These are phyloP conservation scores for Asclepias syriaca DNA, from an alignment of 257 asterid genomes.

Conservation along the genomic window DNA sequence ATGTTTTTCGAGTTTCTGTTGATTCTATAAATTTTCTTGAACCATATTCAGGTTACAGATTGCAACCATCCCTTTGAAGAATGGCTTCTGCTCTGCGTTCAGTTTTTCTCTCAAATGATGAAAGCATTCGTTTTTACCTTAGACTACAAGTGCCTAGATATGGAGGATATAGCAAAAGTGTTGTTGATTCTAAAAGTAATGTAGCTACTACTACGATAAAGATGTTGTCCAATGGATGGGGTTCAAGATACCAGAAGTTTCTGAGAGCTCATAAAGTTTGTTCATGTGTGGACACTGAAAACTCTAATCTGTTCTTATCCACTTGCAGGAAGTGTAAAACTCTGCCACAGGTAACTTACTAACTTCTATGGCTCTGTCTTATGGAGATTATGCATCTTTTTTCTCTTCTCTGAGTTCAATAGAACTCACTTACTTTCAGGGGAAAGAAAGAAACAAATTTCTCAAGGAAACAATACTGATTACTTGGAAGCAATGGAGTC, in stretches of 20 bases:
- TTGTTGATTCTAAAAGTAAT: conserved; percentile 27
- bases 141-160: conserved; percentile 28
- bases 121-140: conserved; percentile 33
- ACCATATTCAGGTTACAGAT: conserved; percentile 18
- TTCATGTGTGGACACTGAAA: conserved; percentile 31
- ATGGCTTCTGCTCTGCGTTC: conserved; percentile 65
- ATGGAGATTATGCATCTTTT: background rate
- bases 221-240: conserved; percentile 36
- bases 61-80: conserved; percentile 30
- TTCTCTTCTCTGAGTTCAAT: background rate
- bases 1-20: background rate
- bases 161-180: conserved; percentile 28
- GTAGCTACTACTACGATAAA: conserved; percentile 21
- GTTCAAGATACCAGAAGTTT: conserved; percentile 28
- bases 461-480: conserved; percentile 28
- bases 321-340: conserved; percentile 15
- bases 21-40: background rate
- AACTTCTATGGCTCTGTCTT: background rate
- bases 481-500: conserved; percentile 53
- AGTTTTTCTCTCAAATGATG: conserved; percentile 45
- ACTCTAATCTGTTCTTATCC: conserved; percentile 30
- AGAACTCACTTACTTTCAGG: conserved; percentile 28
- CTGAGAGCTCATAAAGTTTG: conserved; percentile 32
- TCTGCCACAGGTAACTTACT: conserved; percentile 44
- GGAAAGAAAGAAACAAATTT: conserved; percentile 30